Conservation (phyloP, 306 rosid genomes). For the Fragaria nilgerrensis region DNA sequence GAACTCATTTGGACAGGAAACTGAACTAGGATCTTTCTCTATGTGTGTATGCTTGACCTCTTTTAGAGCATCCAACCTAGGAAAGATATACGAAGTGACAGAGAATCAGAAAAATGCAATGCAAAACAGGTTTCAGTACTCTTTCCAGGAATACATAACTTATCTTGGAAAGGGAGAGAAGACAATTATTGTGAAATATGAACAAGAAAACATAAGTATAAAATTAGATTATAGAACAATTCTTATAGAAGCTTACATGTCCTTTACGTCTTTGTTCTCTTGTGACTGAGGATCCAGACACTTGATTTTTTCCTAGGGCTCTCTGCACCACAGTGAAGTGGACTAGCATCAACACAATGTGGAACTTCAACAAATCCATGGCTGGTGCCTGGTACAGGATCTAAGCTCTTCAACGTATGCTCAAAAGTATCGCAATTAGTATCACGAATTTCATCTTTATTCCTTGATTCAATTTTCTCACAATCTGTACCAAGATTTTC, state of each 20-base stretch:
- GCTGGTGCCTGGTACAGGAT: constrained; percentile 24
- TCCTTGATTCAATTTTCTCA: constrained; percentile 20
- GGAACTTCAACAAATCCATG: constrained; percentile 23
- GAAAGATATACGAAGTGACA: constrained; percentile 22
- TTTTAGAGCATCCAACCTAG: constrained; percentile 47
- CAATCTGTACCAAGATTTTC: constrained; percentile 13
- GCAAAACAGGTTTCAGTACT: neutral
- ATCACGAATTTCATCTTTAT: constrained; percentile 24
- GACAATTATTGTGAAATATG: neutral
- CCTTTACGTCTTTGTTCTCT: constrained; percentile 39
- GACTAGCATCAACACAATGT: constrained; percentile 33
- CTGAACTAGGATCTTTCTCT: constrained; percentile 44
- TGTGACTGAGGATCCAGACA: constrained; percentile 38
- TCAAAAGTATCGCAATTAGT: constrained; percentile 35
- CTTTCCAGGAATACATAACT: neutral
- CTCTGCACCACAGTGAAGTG: constrained; percentile 25
- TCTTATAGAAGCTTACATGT: constrained; percentile 50
- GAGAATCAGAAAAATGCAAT: constrained; percentile 9
- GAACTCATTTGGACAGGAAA: constrained; percentile 49
- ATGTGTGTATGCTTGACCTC: constrained; percentile 37
- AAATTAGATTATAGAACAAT: neutral
- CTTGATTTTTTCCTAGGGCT: constrained; percentile 32
- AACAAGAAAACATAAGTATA: neutral
- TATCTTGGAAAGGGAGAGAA: neutral
- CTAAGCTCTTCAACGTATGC: constrained; percentile 26